Base-by-base conservation (phyloP, 768 basidiomycete species). In the Trametes cingulata region DNA sequence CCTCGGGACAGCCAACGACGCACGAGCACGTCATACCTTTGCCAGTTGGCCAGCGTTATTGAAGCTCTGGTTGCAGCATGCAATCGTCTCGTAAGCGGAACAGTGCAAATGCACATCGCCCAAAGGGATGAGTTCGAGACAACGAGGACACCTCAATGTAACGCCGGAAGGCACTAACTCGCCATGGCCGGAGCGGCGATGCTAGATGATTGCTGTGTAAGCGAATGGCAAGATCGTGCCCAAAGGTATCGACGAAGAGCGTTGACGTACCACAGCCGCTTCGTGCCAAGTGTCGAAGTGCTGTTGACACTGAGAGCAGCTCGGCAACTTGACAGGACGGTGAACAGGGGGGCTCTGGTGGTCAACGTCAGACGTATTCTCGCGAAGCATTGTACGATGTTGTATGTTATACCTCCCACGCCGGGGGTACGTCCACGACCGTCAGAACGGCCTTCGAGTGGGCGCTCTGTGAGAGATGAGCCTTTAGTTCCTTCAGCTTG, bases 41-140 rank as follows among this genome's bases (percentile, higher is more conserved):
- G n/a, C 39, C 9, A 50, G 39, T 17, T 49, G 39, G n/a, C 19
- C 27, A 12, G 24, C n/a, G 13, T 39, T 29, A 6, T 33, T 19
- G 22, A 57, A 57, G n/a, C 13, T 27, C 19, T 49, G 56, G 13
- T 27, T 22, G 35, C 56, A 14, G 47, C 56, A 57, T 15, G 47
- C 27, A 9, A 13, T 39, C 10, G 12, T 17, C 47, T 20, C n/a
- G 19, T n/a, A 12, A 1, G 25, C 17, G 27, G 12, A 17, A 19
- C 39, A 22, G 10, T 19, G 20, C 35, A 35, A 3, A 20, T 49
- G 47, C 7, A 49, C 47, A 15, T 41, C 56, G 12, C 56, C 47
- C 25, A 41, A 20, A 1, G 37, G 24, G n/a, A 48, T 39, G 6
- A 15, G 6, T 6, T 48, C 14, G n/a, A 3, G 2, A 29, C 55